Conservation (phyloP, 2,329 filamentous ascomycete genomes). For the Madurella mycetomatis region DNA sequence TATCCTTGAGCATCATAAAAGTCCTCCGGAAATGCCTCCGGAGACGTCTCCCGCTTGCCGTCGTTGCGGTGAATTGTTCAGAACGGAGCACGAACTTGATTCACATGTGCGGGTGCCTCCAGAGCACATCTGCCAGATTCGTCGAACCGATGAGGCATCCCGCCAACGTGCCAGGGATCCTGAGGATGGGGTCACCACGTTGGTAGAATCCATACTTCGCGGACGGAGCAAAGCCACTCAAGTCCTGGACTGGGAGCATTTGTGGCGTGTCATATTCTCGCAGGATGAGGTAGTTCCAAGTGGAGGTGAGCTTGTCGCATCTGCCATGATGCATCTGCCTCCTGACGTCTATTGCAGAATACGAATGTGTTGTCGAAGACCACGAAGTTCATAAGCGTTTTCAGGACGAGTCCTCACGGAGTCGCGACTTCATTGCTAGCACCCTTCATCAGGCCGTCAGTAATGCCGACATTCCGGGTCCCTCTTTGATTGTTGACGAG, state of each 20-base stretch:
- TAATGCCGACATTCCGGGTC: not conserved
- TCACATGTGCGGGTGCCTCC: not conserved
- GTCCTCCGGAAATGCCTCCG: not conserved
- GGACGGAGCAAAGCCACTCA: not conserved
- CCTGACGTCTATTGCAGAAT: not conserved
- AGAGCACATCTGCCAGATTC: not conserved
- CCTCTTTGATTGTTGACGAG: not conserved
- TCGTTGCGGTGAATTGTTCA: not conserved
- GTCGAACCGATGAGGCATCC: not conserved
- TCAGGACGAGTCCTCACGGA: not conserved
- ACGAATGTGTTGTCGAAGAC: not conserved
- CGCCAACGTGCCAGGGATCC: not conserved
- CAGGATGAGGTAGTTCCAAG: not conserved
- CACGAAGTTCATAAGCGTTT: not conserved
- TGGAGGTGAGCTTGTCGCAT: not conserved
- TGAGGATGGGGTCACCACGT: not conserved
- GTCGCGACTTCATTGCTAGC: not conserved
- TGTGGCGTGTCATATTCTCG: not conserved
- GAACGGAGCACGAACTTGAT: not conserved
- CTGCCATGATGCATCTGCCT: not conserved
- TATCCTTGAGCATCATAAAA: not conserved
- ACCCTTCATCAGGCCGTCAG: not conserved
- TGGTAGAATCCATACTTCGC: not conserved
- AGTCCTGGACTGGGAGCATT: not conserved
- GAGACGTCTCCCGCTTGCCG: not conserved